Percentiles rank a stretch among this genome's conserved stretches.
These are phyloP conservation scores for Ceratobasidium sp. DNA, from an alignment of 1,284 basidiomycete species.

Conservation along the genomic window DNA sequence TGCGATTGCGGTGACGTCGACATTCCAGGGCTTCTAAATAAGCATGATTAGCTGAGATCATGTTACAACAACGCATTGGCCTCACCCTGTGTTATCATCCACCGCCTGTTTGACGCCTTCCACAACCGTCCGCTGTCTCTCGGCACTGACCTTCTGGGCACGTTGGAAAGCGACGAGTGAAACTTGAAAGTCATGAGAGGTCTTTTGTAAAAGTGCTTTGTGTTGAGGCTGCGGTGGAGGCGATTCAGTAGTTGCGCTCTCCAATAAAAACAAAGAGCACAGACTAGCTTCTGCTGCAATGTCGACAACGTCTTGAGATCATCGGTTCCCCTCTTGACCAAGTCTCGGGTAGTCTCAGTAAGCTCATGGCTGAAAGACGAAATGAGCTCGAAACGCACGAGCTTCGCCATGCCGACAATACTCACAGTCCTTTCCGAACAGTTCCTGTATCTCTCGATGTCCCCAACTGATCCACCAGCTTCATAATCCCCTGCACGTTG, in stretches of 20 bases:
- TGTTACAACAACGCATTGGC: background rate
- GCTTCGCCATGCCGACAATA: slow-evolving; percentile 42
- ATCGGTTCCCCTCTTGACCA: slow-evolving; percentile 92
- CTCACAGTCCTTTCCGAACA: slow-evolving; percentile 81
- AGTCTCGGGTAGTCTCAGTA: slow-evolving; percentile 90
- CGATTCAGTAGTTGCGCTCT: background rate
- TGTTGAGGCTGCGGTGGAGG: slow-evolving; percentile 64
- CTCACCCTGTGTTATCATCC: slow-evolving; percentile 62
- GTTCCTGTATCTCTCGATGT: slow-evolving; percentile 76
- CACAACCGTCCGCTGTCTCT: slow-evolving; percentile 83
- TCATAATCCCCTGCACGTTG: slow-evolving; percentile 94
- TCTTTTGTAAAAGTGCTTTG: slow-evolving; percentile 84
- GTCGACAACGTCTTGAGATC: slow-evolving; percentile 87
- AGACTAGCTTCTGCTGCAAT: slow-evolving; percentile 69
- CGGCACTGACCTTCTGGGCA: slow-evolving; percentile 88
- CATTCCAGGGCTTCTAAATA: slow-evolving; percentile 4
- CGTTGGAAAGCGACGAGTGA: slow-evolving; percentile 91
- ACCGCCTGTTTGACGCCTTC: slow-evolving; percentile 80
- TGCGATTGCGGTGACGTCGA: slow-evolving; percentile 49
- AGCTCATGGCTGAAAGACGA: slow-evolving; percentile 64
- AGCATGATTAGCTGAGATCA: slow-evolving; percentile 29
- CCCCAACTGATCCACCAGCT: slow-evolving; percentile 90
- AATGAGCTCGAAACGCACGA: slow-evolving; percentile 8
- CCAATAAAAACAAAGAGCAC: slow-evolving; percentile 46
- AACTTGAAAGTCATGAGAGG: slow-evolving; percentile 90